Percentiles rank a stretch among this genome's conserved stretches.
Evolutionary conservation across 768 basidiomycete genomes (phyloP).

Genomic region (Rickenella mellea): DNA sequence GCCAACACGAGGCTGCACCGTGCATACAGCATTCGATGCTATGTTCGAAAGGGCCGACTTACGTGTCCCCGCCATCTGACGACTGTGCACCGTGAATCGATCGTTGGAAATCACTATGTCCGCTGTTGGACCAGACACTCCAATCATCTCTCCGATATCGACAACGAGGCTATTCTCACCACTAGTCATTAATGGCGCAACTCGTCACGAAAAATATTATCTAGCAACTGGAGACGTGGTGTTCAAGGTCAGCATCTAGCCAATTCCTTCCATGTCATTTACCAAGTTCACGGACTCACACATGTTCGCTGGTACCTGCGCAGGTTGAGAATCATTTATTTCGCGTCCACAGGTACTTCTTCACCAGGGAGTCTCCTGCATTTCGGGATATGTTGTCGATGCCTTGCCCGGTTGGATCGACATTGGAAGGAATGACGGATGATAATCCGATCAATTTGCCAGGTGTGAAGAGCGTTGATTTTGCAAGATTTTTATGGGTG

Average conservation of each 20-base stretch:
- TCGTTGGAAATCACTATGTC: no score
- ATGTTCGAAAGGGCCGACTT: no score
- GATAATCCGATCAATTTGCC: conserved; percentile 32
- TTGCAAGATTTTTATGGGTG: conserved; percentile 40
- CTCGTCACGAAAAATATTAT: conserved; percentile 45
- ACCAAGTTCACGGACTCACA: no score
- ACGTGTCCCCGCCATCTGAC: no score
- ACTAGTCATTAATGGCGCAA: no score
- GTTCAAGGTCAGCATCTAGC: conserved; percentile 41
- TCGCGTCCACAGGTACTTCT: conserved; percentile 51
- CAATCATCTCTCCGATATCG: no score
- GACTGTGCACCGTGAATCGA: no score
- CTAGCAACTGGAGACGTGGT: conserved; percentile 43
- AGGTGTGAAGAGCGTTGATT: conserved; percentile 26
- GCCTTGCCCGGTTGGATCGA: conserved; percentile 22
- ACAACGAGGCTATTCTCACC: no score
- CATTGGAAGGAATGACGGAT: conserved; percentile 28
- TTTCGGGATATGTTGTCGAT: conserved; percentile 29
- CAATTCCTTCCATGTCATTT: no score
- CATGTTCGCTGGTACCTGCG: conserved; percentile 3
- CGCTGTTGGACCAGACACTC: no score
- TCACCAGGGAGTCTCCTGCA: conserved; percentile 46
- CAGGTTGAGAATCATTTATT: conserved; percentile 52
- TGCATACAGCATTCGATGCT: no score
- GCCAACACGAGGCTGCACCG: no score